Evolutionary conservation across 192 early-diverging fungal species (phyloP), one percentile per base, ranked within the genome.

Genomic region (Coemansia sp.): DNA sequence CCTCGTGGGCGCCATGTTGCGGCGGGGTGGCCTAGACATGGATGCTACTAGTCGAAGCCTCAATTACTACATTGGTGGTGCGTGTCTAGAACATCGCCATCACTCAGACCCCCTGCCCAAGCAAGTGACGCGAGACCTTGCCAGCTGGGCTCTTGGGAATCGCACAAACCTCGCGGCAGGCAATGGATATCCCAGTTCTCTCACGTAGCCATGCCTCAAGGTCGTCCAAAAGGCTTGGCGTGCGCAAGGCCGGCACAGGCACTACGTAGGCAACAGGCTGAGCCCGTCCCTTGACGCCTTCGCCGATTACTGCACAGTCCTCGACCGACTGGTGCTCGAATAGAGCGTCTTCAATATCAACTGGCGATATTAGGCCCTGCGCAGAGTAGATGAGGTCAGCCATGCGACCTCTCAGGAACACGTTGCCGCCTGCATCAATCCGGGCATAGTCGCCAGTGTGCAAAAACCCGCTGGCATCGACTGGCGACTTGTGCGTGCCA

Each of bases 381-480:
- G 91, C 88, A 84, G 94, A 93, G 66, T 96, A 92, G 73, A 96
- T 93, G 24, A 97, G 71, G 60, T 96, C 94, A 63, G 91, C 93
- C 14, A 93, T 46, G 1, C 96, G 89, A 54, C 91, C 90, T 10
- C 83, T 70, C 19, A 89, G 76, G 74, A 68, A 88, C 57, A 90
- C 84, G 32, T 86, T 46, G 9, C 89, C 91, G 19, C 91, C 60
- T 35, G 82, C 74, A 63, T 87, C 86, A 8, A 89, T 71, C 1
- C 80, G 47, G 8, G 84, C 94, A 47, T 94, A 79, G 73, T 98
- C 96, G 20, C 91, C 91, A 4, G 91, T 94, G 38, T 87, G 88
- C 41, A 96, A 67, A 76, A 86, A 97, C 0, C 94, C 93, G 32
- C 94, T 92, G 0, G 56, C 27, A 54, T 85, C 87, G 57, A 94